A percentile compares a stretch with the other conserved stretches of the same genome.
phyloP scores from a whole-genome alignment of 2,329 filamentous ascomycete genomes.

The Myriosclerotinia scirpicola region DNA sequence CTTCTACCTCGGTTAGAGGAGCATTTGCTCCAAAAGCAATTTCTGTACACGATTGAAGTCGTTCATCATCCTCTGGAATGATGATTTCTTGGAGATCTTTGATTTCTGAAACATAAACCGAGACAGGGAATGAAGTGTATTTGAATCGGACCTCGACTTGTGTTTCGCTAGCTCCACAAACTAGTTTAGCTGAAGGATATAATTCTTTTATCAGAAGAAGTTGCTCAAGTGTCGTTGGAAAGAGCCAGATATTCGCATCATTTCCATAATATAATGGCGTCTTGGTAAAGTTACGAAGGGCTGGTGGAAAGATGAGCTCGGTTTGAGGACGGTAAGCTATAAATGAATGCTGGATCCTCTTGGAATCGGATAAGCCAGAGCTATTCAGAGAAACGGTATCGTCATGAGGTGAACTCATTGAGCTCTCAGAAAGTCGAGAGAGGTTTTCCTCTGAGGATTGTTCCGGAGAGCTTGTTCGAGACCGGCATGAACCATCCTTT shows the following conservation, averaged over 20 bases:
- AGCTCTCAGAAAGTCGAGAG: conserved; percentile 57
- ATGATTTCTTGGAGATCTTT: conserved; percentile 78
- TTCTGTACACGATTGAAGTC: conserved; percentile 43
- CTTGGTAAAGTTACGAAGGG: conserved; percentile 76
- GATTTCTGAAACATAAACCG: conserved; percentile 89
- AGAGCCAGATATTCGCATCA: conserved; percentile 87
- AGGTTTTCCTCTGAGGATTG: conserved; percentile 29
- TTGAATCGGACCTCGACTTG: conserved; percentile 99
- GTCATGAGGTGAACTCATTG: conserved; percentile 88
- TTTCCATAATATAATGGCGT: conserved; percentile 85
- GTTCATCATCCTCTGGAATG: conserved; percentile 72
- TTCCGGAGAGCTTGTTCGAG: conserved; percentile 22
- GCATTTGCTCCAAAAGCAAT: conserved; percentile 77
- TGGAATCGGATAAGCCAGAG: background rate
- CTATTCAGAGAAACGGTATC: background rate
- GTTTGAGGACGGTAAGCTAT: conserved; percentile 89
- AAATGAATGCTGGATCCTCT: conserved; percentile 49
- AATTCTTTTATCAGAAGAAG: conserved; percentile 84
- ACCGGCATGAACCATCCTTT: conserved; percentile 43
- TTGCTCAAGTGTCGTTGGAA: conserved; percentile 80
- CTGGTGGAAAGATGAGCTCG: conserved; percentile 87
- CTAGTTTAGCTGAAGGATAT: conserved; percentile 83
- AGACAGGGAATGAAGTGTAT: conserved; percentile 80
- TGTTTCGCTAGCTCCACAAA: conserved; percentile 91
- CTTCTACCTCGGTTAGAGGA: conserved; percentile 82